Percentiles rank a stretch among this genome's conserved stretches.
Evolutionary conservation across 371 early-diverging fungal genomes (phyloP).

Genomic region (Mucor sp.): DNA sequence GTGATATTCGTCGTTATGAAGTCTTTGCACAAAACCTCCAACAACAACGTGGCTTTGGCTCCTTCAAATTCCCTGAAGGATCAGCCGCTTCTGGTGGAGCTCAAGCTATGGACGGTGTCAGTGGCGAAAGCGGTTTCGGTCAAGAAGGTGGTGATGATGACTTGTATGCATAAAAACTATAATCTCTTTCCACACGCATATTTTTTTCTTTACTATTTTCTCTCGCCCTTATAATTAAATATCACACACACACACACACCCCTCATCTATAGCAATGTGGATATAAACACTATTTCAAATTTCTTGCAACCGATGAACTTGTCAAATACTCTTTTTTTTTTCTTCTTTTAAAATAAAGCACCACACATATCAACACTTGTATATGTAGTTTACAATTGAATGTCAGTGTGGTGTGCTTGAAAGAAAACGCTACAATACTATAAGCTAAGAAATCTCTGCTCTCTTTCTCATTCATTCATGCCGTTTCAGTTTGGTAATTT

Average conservation of each 20-base stretch:
- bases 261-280: background rate
- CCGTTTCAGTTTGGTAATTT: constrained; percentile 4
- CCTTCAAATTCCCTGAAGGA: constrained; percentile 91
- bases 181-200: background rate
- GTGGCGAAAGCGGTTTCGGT: constrained; percentile 47
- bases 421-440: too few species aligned
- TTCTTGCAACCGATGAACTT: background rate
- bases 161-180: constrained; percentile 52
- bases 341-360: background rate
- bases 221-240: background rate
- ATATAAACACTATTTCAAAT: background rate
- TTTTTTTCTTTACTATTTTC: background rate
- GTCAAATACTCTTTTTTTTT: background rate
- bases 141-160: constrained; percentile 61
- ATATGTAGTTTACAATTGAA: too few species aligned
- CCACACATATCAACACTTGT: background rate
- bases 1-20: constrained; percentile 98
- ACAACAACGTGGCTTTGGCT: constrained; percentile 89
- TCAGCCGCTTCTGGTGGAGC: constrained; percentile 36
- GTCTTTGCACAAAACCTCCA: constrained; percentile 99
- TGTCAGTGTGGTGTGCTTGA: too few species aligned
- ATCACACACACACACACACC: background rate
- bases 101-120: constrained; percentile 36
- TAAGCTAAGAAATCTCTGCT: background rate
- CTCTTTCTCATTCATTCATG: background rate